Evolutionary conservation across 306 rosid genomes (phyloP).

Genomic region (Vigna radiata): DNA sequence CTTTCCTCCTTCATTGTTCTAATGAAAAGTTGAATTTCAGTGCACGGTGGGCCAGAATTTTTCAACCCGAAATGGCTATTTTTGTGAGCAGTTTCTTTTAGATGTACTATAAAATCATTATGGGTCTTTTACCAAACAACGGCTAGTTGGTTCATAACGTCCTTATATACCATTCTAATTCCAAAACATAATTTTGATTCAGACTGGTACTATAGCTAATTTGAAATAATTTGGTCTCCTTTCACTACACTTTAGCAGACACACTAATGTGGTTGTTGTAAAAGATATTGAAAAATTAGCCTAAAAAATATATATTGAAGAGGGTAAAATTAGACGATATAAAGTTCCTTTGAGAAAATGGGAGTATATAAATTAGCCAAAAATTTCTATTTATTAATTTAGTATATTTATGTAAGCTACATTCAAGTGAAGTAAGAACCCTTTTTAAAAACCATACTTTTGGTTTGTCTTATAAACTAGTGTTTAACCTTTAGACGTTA

Average conservation of each 20-base stretch:
- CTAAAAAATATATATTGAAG: background rate
- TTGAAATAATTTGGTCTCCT: background rate
- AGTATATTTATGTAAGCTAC: slow-evolving; percentile 2
- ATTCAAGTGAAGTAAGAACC: background rate
- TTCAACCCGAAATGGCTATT: background rate
- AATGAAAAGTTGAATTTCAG: background rate
- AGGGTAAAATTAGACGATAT: slow-evolving; percentile 25
- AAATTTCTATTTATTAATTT: background rate
- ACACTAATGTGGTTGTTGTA: background rate
- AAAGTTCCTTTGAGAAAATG: background rate
- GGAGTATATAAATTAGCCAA: slow-evolving; percentile 9
- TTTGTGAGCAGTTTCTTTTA: background rate
- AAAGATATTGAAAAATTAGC: background rate
- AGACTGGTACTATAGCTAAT: background rate
- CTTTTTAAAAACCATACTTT: background rate
- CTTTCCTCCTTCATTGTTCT: background rate
- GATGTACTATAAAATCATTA: background rate
- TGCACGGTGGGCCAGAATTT: background rate
- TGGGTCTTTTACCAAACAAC: background rate
- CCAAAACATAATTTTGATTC: slow-evolving; percentile 8
- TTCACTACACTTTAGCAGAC: background rate
- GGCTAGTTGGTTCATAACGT: background rate
- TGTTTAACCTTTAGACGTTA: background rate
- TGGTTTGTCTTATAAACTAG: background rate
- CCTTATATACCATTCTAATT: slow-evolving; percentile 32